Evolutionary conservation across 352 stramenopile genomes (phyloP).

Genomic region (Phytophthora sojae): DNA sequence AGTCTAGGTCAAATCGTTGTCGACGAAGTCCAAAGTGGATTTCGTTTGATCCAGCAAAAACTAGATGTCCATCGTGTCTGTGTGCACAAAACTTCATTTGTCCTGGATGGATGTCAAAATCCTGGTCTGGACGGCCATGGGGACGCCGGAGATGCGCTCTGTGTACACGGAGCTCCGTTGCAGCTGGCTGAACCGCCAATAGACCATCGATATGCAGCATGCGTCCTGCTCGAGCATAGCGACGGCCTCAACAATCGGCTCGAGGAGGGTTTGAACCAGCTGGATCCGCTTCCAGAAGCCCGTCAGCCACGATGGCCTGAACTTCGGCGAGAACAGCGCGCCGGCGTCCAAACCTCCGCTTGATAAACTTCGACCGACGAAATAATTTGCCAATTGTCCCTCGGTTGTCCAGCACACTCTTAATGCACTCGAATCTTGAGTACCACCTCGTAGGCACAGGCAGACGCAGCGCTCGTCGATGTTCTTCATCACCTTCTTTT

Average conservation of each 20-base stretch:
- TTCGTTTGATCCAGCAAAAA: not conserved
- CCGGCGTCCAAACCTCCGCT: not conserved
- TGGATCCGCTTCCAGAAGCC: not conserved
- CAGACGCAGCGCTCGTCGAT: not conserved
- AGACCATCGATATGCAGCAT: slow-evolving; percentile 11
- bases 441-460: slow-evolving; percentile 3
- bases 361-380: slow-evolving; percentile 3
- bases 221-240: slow-evolving; percentile 1
- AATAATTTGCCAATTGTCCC: not conserved
- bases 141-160: not conserved
- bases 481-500: slow-evolving; percentile 6
- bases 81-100: not conserved
- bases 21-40: not conserved
- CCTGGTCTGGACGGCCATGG: not conserved
- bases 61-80: not conserved
- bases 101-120: not conserved
- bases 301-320: not conserved
- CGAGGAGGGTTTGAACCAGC: not conserved
- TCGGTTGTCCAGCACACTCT: slow-evolving; percentile 1
- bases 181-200: slow-evolving; percentile 18
- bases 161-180: not conserved
- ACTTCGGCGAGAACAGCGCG: not conserved
- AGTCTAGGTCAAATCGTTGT: not conserved
- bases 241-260: slow-evolving; percentile 1
- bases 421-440: slow-evolving; percentile 5